Percentiles rank a stretch among this genome's conserved stretches.
Conservation (phyloP, 257 asterid genomes). For the Solanum raphanifolium region DNA sequence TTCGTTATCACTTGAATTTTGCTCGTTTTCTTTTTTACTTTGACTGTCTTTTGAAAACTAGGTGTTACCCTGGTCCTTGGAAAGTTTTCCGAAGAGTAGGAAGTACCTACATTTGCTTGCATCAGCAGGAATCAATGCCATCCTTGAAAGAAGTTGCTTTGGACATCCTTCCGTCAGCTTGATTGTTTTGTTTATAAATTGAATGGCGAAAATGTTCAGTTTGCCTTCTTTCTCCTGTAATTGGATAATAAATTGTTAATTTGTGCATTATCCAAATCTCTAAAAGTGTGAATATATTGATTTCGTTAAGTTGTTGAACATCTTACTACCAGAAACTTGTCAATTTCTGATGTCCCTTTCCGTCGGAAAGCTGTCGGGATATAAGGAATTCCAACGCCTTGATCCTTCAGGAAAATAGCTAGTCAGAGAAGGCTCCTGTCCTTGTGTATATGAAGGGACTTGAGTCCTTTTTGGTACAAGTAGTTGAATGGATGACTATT, state of each 20-base stretch:
- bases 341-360: background rate
- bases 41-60: background rate
- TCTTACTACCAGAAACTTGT: background rate
- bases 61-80: conserved; percentile 91
- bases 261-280: background rate
- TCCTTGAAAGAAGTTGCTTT: conserved; percentile 84
- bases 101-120: conserved; percentile 48
- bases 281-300: background rate
- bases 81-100: conserved; percentile 55
- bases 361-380: background rate
- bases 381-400: background rate
- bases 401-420: background rate
- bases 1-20: background rate
- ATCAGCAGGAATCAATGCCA: conserved; percentile 71
- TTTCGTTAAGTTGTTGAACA: background rate
- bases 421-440: background rate
- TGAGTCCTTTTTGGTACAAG: background rate
- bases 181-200: background rate
- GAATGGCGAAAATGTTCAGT: background rate
- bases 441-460: background rate
- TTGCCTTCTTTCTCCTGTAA: background rate
- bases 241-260: background rate
- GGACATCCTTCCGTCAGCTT: conserved; percentile 69
- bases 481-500: background rate
- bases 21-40: background rate